phyloP scores from a whole-genome alignment of 345 rosid genomes.

The Syzygium jambos region DNA sequence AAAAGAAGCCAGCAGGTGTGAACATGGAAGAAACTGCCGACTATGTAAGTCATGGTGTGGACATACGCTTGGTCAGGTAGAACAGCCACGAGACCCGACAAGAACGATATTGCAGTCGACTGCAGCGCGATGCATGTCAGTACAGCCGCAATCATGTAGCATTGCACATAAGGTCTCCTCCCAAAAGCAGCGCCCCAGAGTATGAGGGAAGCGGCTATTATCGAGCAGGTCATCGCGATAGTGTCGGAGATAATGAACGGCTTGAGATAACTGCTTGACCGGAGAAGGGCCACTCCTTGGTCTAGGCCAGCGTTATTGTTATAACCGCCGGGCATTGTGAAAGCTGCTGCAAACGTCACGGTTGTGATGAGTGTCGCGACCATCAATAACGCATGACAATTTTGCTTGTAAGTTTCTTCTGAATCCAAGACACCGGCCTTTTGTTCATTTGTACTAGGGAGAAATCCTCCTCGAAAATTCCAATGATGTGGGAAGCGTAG shows the following conservation, averaged over 20 bases:
- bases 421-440: background rate
- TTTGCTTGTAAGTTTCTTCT: background rate
- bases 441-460: background rate
- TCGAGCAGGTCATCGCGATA: background rate
- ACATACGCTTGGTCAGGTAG: background rate
- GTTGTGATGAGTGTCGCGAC: background rate
- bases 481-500: background rate
- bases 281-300: background rate
- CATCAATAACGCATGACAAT: background rate
- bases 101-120: background rate
- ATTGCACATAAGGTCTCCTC: background rate
- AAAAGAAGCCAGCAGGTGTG: background rate
- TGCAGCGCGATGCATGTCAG: background rate
- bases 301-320: background rate
- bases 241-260: background rate
- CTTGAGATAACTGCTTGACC: background rate
- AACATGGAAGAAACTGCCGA: background rate
- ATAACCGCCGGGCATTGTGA: background rate
- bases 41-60: background rate
- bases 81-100: background rate
- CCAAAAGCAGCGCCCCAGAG: background rate
- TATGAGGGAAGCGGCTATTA: background rate
- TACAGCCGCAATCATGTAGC: background rate
- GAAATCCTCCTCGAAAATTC: background rate
- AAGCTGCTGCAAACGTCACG: background rate